Evolutionary conservation across 768 basidiomycete genomes (phyloP).

Genomic region (Calocybe indica): DNA sequence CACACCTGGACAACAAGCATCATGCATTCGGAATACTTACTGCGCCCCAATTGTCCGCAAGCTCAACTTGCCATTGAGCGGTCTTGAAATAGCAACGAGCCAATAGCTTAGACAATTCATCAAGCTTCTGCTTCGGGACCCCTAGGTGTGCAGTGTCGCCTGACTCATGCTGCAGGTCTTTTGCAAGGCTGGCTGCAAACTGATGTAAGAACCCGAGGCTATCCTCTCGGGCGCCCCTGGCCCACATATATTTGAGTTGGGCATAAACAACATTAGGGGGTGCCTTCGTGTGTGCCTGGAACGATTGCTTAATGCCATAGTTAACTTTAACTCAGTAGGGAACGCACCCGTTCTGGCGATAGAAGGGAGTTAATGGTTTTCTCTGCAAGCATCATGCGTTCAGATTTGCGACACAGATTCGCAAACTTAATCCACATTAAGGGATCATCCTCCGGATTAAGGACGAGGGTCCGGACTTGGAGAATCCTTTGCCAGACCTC

Average conservation of each 20-base stretch:
- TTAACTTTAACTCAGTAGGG: not conserved
- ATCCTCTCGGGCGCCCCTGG: constrained; percentile 69
- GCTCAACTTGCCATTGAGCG: constrained; percentile 87
- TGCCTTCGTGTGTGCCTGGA: constrained; percentile 53
- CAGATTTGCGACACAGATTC: constrained; percentile 92
- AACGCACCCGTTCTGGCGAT: constrained; percentile 59
- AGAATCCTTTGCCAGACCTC: constrained; percentile 99
- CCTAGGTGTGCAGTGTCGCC: constrained; percentile 46
- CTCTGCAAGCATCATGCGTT: constrained; percentile 91
- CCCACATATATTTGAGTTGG: constrained; percentile 95
- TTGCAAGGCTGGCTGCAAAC: constrained; percentile 71
- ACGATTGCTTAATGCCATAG: not conserved
- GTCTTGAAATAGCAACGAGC: constrained; percentile 96
- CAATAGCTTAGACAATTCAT: constrained; percentile 75
- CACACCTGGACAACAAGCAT: constrained; percentile 2
- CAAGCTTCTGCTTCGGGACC: constrained; percentile 53
- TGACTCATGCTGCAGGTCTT: constrained; percentile 64
- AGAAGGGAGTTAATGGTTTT: constrained; percentile 94
- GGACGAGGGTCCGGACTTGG: constrained; percentile 90
- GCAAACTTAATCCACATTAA: constrained; percentile 99
- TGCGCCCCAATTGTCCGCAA: constrained; percentile 73
- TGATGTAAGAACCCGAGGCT: constrained; percentile 78
- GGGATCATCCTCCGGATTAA: constrained; percentile 90
- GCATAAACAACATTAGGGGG: constrained; percentile 96
- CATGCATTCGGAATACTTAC: constrained; percentile 39